Evolutionary conservation across 2,329 filamentous ascomycete species (phyloP), one percentile per base, ranked within the genome.

Genomic region (Diplodia corticola): DNA sequence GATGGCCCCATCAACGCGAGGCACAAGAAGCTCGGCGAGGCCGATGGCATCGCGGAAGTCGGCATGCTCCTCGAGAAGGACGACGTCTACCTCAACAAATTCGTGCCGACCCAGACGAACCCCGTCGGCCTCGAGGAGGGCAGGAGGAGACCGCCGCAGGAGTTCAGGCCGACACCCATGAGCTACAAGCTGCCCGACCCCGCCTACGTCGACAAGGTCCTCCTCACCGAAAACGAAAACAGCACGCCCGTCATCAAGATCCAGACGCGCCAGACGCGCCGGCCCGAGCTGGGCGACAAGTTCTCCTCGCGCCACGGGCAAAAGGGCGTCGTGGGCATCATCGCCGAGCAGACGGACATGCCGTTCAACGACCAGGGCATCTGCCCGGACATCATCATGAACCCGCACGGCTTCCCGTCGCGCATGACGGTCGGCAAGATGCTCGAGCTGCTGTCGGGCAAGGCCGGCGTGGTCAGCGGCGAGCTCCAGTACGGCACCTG

Each of bases 371-470:
- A 99, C 79, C 83, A 85, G 63, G 96, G 95, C 2, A 87, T 99
- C 70, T 90, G 89, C n/a, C 95, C 95, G 0, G 95, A 99, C 79
- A 97, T 99, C 71, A 99, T 99, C 86, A 99, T 99, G 95, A 99
- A 99, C 82, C 95, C 96, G 0, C 95, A 99, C 81, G 95, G 95
- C 88, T 99, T 99, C 85, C 95, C 95, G 1, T 98, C 94, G 35
- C 95, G 95, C 78, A 99, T 99, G 95, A 99, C 95, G 64, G 95
- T 99, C 69, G 95, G 95, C 35, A 99, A 99, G 80, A 91, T 99
- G 83, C 87, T 99, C 60, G 95, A 99, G 77, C 91, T 97, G 51
- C 84, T 99, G 17, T 92, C 93, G 0, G 95, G 95, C 70, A 99
- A 99, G 79, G 95, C 95, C 0, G 92, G 93, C 13, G 89, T 99